Evolutionary conservation across 176 grass and related monocot genomes (phyloP).

Genomic region (Triticum turgidum): DNA sequence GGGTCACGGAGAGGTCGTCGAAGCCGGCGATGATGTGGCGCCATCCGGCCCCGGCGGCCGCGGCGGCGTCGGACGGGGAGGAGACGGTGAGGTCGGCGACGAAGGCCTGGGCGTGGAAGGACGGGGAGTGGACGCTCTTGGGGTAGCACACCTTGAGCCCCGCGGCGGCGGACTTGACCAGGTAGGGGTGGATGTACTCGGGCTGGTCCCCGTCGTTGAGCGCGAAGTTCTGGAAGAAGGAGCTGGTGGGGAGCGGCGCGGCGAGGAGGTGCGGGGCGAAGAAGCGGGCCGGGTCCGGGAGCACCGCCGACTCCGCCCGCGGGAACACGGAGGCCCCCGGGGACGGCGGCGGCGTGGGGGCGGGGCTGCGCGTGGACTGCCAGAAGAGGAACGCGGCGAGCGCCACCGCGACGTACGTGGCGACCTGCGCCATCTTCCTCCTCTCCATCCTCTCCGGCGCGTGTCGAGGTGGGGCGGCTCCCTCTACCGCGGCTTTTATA

Average conservation of each 20-base stretch:
- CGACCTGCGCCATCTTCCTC: constrained; percentile 7
- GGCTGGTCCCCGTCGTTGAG: constrained; percentile 95
- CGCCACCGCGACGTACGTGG: background rate
- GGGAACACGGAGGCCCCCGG: constrained; percentile 40
- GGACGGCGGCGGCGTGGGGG: background rate
- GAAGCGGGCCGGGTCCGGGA: constrained; percentile 79
- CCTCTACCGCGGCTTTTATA: background rate
- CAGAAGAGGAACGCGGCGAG: constrained; percentile 15
- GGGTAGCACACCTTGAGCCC: constrained; percentile 79
- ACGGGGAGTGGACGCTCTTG: constrained; percentile 46
- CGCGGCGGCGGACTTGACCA: constrained; percentile 50
- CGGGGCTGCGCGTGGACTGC: constrained; percentile 3
- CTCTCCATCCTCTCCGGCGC: background rate
- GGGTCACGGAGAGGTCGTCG: constrained; percentile 90
- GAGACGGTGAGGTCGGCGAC: constrained; percentile 78
- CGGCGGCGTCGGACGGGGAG: constrained; percentile 24
- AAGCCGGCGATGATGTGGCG: constrained; percentile 57
- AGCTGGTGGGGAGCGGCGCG: constrained; percentile 83
- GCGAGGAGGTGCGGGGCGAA: constrained; percentile 64
- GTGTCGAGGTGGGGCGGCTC: background rate
- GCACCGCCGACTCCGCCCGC: constrained; percentile 52
- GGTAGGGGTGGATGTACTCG: constrained; percentile 95
- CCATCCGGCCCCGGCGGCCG: background rate
- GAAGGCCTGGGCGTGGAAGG: constrained; percentile 76
- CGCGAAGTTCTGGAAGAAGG: constrained; percentile 92